These are phyloP conservation scores for Colletotrichum endophyticum DNA, from an alignment of 2,329 filamentous ascomycete species.

Conservation along the genomic window DNA sequence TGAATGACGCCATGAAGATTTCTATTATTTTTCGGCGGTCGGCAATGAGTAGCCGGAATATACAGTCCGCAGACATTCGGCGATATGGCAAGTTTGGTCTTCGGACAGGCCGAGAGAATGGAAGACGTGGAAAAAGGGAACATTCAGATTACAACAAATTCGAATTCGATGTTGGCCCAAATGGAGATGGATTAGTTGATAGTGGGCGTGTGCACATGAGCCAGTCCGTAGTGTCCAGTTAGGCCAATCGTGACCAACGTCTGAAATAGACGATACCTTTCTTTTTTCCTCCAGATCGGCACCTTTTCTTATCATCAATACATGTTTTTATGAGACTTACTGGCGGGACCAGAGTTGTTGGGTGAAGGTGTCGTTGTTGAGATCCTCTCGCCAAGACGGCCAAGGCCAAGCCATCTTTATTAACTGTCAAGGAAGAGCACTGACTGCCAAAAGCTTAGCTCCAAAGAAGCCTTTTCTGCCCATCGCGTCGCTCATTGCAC, in stretches of 20 bases:
- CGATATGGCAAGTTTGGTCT: background rate
- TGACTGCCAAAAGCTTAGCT: background rate
- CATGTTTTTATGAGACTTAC: background rate
- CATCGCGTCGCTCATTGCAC: background rate
- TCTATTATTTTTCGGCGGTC: background rate
- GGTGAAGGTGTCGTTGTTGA: background rate
- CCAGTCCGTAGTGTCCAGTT: rapidly evolving
- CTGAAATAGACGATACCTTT: background rate
- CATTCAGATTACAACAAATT: background rate
- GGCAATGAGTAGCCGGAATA: background rate
- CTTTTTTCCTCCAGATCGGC: background rate
- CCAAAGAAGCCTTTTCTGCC: background rate
- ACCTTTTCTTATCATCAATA: background rate
- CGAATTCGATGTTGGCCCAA: background rate
- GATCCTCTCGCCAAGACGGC: background rate
- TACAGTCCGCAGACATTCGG: background rate
- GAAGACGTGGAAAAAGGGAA: background rate
- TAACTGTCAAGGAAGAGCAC: background rate
- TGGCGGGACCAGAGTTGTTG: background rate
- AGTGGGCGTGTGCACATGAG: background rate
- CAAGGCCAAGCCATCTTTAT: background rate
- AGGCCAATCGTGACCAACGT: background rate
- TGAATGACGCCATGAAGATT: background rate
- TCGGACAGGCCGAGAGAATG: background rate
- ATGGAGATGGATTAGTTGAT: background rate